These are phyloP conservation scores for Colletotrichum cuscutae DNA, from an alignment of 2,329 filamentous ascomycete species.

Conservation along the genomic window DNA sequence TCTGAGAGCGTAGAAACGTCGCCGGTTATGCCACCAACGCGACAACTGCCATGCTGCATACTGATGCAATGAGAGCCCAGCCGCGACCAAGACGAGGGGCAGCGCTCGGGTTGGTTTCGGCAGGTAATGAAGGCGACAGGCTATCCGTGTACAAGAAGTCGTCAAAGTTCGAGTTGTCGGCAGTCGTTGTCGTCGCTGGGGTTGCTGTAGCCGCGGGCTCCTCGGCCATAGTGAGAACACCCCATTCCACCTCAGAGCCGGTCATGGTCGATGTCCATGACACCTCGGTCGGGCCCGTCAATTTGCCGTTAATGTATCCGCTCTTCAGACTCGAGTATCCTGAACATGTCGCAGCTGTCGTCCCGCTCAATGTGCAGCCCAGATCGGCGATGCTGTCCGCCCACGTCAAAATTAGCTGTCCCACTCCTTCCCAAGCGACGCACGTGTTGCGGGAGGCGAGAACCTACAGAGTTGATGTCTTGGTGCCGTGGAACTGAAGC, in stretches of 20 bases:
- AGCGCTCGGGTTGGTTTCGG: slow-evolving; percentile 31
- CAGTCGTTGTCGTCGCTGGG: not conserved
- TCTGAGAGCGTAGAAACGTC: not conserved
- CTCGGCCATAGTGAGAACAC: slow-evolving; percentile 53
- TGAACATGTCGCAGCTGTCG: slow-evolving; percentile 57
- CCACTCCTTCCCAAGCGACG: not conserved
- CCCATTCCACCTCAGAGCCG: slow-evolving; percentile 55
- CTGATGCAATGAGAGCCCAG: slow-evolving; percentile 14
- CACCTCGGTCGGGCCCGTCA: slow-evolving; percentile 55
- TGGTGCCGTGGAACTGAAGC: slow-evolving; percentile 55
- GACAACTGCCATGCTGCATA: slow-evolving; percentile 19
- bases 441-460: not conserved
- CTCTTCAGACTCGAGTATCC: slow-evolving; percentile 57
- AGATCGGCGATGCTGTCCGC: slow-evolving; percentile 54
- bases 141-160: slow-evolving; percentile 33
- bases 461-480: slow-evolving; percentile 55
- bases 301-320: slow-evolving; percentile 49
- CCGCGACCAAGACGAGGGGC: slow-evolving; percentile 15
- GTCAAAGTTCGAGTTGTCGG: slow-evolving; percentile 30
- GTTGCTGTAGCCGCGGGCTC: slow-evolving; percentile 43
- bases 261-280: slow-evolving; percentile 57
- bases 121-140: slow-evolving; percentile 18
- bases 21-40: not conserved
- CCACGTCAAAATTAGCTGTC: not conserved
- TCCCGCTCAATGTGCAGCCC: slow-evolving; percentile 53